Evolutionary conservation across 805 yeast species (phyloP).

Genomic region (Wickerhamomyces chaumierensis): DNA sequence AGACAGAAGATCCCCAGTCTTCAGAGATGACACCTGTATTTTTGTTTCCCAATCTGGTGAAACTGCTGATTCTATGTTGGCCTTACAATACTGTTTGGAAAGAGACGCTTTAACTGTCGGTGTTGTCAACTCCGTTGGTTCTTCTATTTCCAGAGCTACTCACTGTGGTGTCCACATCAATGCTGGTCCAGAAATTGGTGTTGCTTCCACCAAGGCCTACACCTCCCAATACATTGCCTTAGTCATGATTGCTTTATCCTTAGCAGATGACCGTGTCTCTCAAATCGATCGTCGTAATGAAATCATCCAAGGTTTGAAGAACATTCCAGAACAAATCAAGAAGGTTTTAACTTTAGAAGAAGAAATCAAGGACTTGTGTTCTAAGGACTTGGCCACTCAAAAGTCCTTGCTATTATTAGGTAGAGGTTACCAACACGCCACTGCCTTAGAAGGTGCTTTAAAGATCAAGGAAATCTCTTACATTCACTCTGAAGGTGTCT

Average conservation of each 20-base stretch:
- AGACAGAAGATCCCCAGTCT: slow-evolving; percentile 93
- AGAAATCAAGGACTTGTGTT: slow-evolving; percentile 66
- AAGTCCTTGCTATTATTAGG: slow-evolving; percentile 86
- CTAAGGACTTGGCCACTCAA: slow-evolving; percentile 60
- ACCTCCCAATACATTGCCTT: slow-evolving; percentile 96
- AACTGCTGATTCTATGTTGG: slow-evolving; percentile 95
- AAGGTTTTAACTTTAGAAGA: slow-evolving; percentile 65
- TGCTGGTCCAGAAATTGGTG: slow-evolving; percentile 99
- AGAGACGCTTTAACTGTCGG: slow-evolving; percentile 97
- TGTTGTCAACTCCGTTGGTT: slow-evolving; percentile 95
- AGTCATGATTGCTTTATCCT: slow-evolving; percentile 92
- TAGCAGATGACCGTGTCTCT: slow-evolving; percentile 84
- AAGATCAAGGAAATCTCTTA: slow-evolving; percentile 97
- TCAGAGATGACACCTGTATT: slow-evolving; percentile 94
- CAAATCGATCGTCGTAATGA: slow-evolving; percentile 65
- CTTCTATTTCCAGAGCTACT: slow-evolving; percentile 90
- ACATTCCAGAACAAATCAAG: slow-evolving; percentile 78
- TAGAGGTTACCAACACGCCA: slow-evolving; percentile 94
- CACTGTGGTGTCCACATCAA: slow-evolving; percentile 99
- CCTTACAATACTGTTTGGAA: slow-evolving; percentile 89
- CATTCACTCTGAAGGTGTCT: slow-evolving; percentile 98
- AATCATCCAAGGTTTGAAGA: slow-evolving; percentile 75
- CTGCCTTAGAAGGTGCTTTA: slow-evolving; percentile 96
- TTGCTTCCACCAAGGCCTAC: slow-evolving; percentile 97
- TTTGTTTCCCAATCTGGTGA: slow-evolving; percentile 99